Conservation (phyloP, 2,329 filamentous ascomycete species). For the Clonostachys byssicola region DNA sequence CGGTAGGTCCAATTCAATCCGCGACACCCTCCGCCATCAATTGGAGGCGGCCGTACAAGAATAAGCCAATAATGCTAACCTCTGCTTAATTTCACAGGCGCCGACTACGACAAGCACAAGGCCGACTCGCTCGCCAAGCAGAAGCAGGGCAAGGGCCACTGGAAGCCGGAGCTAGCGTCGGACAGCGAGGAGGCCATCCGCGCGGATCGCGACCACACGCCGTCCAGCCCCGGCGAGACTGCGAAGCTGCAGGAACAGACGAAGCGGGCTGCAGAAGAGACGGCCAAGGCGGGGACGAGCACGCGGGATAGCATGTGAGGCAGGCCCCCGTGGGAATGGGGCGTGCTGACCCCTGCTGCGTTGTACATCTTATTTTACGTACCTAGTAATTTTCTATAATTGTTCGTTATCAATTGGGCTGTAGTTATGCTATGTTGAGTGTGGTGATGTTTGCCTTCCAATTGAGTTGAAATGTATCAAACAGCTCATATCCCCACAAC, state of each 20-base stretch:
- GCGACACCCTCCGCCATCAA: no score
- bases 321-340: background rate
- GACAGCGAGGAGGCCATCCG: constrained; percentile 76
- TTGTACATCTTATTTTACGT: no score
- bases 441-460: no score
- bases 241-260: constrained; percentile 55
- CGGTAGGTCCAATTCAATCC: constrained; percentile 15
- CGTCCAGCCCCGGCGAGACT: constrained; percentile 29
- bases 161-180: constrained; percentile 74
- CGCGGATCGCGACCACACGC: constrained; percentile 59
- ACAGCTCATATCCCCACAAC: no score
- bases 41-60: no score
- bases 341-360: no score
- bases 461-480: no score
- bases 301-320: constrained; percentile 34
- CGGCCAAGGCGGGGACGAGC: constrained; percentile 41
- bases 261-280: constrained; percentile 44
- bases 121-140: constrained; percentile 61
- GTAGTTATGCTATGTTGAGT: no score
- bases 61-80: background rate
- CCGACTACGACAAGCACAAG: constrained; percentile 54
- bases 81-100: constrained; percentile 7
- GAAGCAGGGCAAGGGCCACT: constrained; percentile 65
- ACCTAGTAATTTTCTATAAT: no score
- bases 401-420: no score